phyloP scores from a whole-genome alignment of 2,329 filamentous ascomycete species.

The Claviceps monticola region DNA sequence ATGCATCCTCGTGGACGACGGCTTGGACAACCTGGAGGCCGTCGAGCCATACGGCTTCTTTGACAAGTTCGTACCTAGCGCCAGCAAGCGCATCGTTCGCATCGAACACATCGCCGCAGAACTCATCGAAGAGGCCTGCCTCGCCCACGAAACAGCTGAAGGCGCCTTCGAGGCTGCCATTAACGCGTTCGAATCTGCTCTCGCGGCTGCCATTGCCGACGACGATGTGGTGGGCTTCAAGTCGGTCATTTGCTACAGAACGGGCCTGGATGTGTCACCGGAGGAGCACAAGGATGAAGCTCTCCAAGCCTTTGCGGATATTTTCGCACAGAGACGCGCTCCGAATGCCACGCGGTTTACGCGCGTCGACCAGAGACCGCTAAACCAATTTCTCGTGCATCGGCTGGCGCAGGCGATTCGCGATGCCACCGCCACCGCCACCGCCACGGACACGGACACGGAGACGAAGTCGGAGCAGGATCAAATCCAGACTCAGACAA shows the following conservation, averaged over 20 bases:
- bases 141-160: slow-evolving; percentile 14
- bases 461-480: slow-evolving; percentile 15
- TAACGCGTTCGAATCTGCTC: slow-evolving; percentile 24
- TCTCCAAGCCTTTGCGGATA: slow-evolving; percentile 23
- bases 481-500: too few relatives aligned
- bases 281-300: slow-evolving; percentile 28
- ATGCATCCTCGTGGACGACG: slow-evolving; percentile 66
- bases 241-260: slow-evolving; percentile 69
- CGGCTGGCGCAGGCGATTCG: slow-evolving; percentile 45
- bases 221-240: slow-evolving; percentile 67
- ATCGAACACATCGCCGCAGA: slow-evolving; percentile 60
- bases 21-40: slow-evolving; percentile 41
- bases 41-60: slow-evolving; percentile 51
- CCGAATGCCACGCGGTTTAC: slow-evolving; percentile 22
- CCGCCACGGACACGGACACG: neutral
- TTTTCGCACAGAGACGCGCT: slow-evolving; percentile 16
- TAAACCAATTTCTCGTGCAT: slow-evolving; percentile 60
- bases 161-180: slow-evolving; percentile 22
- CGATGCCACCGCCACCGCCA: slow-evolving; percentile 21
- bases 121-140: slow-evolving; percentile 36
- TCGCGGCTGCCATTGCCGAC: slow-evolving; percentile 46
- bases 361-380: slow-evolving; percentile 44
- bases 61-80: slow-evolving; percentile 46
- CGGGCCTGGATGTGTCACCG: slow-evolving; percentile 48
- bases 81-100: slow-evolving; percentile 60